Conservation (phyloP, 2,329 filamentous ascomycete species). For the Xylariomycetidae sp. region DNA sequence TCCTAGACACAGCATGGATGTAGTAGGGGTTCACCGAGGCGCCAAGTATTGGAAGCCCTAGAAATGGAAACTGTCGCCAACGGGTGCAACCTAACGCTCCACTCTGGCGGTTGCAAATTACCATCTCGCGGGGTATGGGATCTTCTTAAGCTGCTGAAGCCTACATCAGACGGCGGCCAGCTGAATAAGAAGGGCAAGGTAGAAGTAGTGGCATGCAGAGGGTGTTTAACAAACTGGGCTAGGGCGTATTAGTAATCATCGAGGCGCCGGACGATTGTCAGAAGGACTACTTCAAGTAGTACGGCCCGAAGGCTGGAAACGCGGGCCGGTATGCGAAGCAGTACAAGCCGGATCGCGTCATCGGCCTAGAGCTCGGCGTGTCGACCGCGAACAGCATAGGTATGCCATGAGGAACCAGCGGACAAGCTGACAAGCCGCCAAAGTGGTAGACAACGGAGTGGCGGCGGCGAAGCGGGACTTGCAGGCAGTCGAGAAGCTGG, state of each 20-base stretch:
- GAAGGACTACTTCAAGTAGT: constrained; percentile 38
- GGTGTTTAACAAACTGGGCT: constrained; percentile 35
- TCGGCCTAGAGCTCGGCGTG: constrained; percentile 40
- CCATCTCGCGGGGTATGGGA: constrained; percentile 39
- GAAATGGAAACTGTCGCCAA: constrained; percentile 46
- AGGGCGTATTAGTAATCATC: constrained; percentile 42
- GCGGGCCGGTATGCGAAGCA: constrained; percentile 37
- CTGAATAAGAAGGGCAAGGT: constrained; percentile 37
- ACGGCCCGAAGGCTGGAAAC: constrained; percentile 38
- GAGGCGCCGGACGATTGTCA: constrained; percentile 36
- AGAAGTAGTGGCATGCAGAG: constrained; percentile 39
- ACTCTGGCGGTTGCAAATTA: constrained; percentile 35
- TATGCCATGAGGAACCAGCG: constrained; percentile 40
- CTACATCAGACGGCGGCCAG: constrained; percentile 35
- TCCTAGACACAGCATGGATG: constrained; percentile 41
- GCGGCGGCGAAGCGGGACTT: constrained; percentile 41
- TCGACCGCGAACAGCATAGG: constrained; percentile 40
- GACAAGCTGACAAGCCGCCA: constrained; percentile 39
- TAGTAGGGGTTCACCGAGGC: constrained; percentile 42
- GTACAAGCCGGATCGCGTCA: constrained; percentile 43
- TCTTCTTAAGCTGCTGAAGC: constrained; percentile 35
- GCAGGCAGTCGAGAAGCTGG: constrained; percentile 38
- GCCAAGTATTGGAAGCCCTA: constrained; percentile 40
- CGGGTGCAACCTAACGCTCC: constrained; percentile 36
- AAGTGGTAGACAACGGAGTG: constrained; percentile 39